Evolutionary conservation across 257 asterid genomes (phyloP), one percentile per base, ranked within the genome.

Genomic region (Parsonsia alboflavescens): DNA sequence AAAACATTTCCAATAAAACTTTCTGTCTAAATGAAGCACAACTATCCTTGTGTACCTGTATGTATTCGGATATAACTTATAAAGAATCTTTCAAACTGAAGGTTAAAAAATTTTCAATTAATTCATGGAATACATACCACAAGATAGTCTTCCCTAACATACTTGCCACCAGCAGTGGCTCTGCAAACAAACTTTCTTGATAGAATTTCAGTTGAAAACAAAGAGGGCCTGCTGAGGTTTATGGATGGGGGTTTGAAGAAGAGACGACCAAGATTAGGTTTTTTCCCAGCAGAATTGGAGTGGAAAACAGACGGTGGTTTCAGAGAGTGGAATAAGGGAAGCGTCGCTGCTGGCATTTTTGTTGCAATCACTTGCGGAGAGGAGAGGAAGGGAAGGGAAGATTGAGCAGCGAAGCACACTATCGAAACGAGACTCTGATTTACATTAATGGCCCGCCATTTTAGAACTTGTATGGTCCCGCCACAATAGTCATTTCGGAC

Each of bases 131-230:
- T 3, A 73, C 73, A 58, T 93, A 93, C 97, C 94, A 94, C 97
- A 74, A 94, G 97, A 81, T 92, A 94, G 83, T 94, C 97, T 30
- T 94, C 97, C 63, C 91, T 85, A 89, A 94, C 61, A 78, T 87
- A 88, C 54, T 88, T 91, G 2, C 97, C 97, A 0, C 97, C 97
- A 0, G 85, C 88, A 36, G 88, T 86, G 63, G 97, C 86, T 70
- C 78, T 79, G 87, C 93, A 91, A 0, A 83, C 66, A 64, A 87
- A 84, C 81, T 85, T 92, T 78, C 88, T 89, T 48, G 91, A 71
- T 44, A 70, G 80, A 13, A 70, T 71, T 49, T 83, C 89, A 76
- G 88, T 76, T 65, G 87, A 83, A 33, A 83, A 74, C 68, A 74
- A 26, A 73, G 85, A 81, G 72, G 82, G 81, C 49, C 75, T 75